These are phyloP conservation scores for Viridothelium virens DNA, from an alignment of 495 filamentous ascomycete species.

Conservation along the genomic window DNA sequence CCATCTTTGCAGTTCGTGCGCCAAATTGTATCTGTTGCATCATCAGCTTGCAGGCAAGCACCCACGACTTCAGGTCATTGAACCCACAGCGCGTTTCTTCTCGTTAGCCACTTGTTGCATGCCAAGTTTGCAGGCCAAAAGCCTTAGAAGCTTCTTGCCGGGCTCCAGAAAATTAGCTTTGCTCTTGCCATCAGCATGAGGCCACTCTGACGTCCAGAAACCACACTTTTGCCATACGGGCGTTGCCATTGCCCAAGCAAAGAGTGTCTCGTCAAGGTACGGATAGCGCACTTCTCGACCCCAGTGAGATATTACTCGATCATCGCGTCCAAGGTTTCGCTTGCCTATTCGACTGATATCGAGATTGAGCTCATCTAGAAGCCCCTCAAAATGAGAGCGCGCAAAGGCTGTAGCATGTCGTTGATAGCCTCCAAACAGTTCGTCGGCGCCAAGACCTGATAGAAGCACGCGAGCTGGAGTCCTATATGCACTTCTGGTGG, in stretches of 20 bases:
- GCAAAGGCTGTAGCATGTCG: conserved; percentile 73
- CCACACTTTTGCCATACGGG: conserved; percentile 83
- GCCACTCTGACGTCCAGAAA: conserved; percentile 43
- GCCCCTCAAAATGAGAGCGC: conserved; percentile 55
- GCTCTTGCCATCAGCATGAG: not conserved
- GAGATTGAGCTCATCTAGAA: conserved; percentile 76
- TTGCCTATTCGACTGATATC: conserved; percentile 83
- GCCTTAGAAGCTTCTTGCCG: conserved; percentile 71
- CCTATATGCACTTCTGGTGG: conserved; percentile 42
- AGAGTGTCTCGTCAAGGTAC: conserved; percentile 78
- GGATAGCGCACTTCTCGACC: conserved; percentile 87
- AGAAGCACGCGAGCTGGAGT: conserved; percentile 76
- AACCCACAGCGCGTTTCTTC: conserved; percentile 76
- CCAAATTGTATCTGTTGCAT: conserved; percentile 36
- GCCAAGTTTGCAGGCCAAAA: conserved; percentile 68
- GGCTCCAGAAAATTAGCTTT: conserved; percentile 47
- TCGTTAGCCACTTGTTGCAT: conserved; percentile 63
- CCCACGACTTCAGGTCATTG: not conserved
- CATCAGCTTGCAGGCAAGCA: conserved; percentile 6
- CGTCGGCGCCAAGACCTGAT: conserved; percentile 90
- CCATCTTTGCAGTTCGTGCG: conserved; percentile 40
- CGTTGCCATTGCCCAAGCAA: conserved; percentile 65
- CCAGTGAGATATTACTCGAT: conserved; percentile 84
- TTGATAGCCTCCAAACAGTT: conserved; percentile 89
- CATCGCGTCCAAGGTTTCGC: conserved; percentile 88